phyloP scores from a whole-genome alignment of 2,329 filamentous ascomycete species.

The Neoascochyta sp. region DNA sequence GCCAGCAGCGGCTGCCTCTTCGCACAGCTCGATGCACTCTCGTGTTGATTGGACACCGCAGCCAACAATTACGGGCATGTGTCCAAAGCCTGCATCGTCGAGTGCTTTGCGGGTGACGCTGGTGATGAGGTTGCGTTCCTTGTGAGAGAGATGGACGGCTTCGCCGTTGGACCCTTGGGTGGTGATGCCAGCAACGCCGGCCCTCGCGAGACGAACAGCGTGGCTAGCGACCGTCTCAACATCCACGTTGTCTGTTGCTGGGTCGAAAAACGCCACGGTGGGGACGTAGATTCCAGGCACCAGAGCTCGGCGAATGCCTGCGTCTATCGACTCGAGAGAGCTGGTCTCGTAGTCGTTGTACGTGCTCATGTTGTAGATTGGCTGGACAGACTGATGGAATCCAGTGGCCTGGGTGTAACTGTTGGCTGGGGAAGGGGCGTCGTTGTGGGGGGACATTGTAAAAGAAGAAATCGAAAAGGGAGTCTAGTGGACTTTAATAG shows the following conservation, averaged over 20 bases:
- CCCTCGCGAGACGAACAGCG: slow-evolving; percentile 65
- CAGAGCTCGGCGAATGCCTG: slow-evolving; percentile 34
- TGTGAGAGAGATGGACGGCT: slow-evolving; percentile 70
- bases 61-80: slow-evolving; percentile 71
- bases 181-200: slow-evolving; percentile 69
- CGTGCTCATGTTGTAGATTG: slow-evolving; percentile 32
- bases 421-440: slow-evolving; percentile 36
- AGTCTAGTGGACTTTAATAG: slow-evolving; percentile 26
- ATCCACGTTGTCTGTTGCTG: slow-evolving; percentile 41
- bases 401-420: slow-evolving; percentile 30
- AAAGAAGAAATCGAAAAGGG: slow-evolving; percentile 8
- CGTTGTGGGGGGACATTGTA: slow-evolving; percentile 40
- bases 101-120: slow-evolving; percentile 66
- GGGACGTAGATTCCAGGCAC: slow-evolving; percentile 45
- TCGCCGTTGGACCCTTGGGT: slow-evolving; percentile 81
- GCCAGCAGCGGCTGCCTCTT: slow-evolving; percentile 64
- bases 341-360: slow-evolving; percentile 39
- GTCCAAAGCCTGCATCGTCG: slow-evolving; percentile 60
- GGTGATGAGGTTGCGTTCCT: slow-evolving; percentile 67
- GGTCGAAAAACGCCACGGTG: slow-evolving; percentile 45
- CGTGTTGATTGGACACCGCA: slow-evolving; percentile 70
- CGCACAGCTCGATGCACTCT: slow-evolving; percentile 67
- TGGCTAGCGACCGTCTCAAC: slow-evolving; percentile 40
- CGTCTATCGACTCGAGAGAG: slow-evolving; percentile 35
- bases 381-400: slow-evolving; percentile 35